Percentiles rank a stretch among this genome's conserved stretches.
Conservation (phyloP, 352 stramenopile species). For the Phytopythium litorale region DNA sequence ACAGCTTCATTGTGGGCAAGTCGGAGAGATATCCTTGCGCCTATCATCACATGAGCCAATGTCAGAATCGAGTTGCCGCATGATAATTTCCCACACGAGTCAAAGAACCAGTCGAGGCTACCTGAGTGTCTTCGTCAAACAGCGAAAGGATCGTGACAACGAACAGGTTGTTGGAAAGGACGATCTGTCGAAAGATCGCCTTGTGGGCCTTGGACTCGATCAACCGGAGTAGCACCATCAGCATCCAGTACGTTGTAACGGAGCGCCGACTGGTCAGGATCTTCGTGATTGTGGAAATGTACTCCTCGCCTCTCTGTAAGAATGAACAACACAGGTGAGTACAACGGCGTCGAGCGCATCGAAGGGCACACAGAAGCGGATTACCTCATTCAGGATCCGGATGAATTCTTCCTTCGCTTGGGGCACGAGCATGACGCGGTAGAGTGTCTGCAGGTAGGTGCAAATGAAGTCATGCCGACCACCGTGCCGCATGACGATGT, state of each 20-base stretch:
- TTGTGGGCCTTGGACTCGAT: constrained; percentile 65
- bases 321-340: constrained; percentile 4
- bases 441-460: constrained; percentile 76
- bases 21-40: constrained; percentile 58
- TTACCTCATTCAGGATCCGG: constrained; percentile 69
- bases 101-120: constrained; percentile 14
- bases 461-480: constrained; percentile 57
- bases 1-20: constrained; percentile 75
- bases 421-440: constrained; percentile 57
- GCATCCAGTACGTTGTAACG: constrained; percentile 70
- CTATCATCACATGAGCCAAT: constrained; percentile 16
- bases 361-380: neutral
- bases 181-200: constrained; percentile 46
- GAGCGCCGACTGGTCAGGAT: constrained; percentile 51
- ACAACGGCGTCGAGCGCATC: neutral
- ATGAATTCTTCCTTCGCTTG: constrained; percentile 75
- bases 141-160: constrained; percentile 58
- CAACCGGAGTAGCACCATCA: constrained; percentile 59
- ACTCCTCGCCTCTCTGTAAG: constrained; percentile 63
- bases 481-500: constrained; percentile 58
- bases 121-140: constrained; percentile 65
- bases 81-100: too few relatives aligned
- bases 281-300: constrained; percentile 61
- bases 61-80: neutral
- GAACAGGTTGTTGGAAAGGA: constrained; percentile 65